Conservation (phyloP, 2,329 filamentous ascomycete species). For the Periconia digitata region DNA sequence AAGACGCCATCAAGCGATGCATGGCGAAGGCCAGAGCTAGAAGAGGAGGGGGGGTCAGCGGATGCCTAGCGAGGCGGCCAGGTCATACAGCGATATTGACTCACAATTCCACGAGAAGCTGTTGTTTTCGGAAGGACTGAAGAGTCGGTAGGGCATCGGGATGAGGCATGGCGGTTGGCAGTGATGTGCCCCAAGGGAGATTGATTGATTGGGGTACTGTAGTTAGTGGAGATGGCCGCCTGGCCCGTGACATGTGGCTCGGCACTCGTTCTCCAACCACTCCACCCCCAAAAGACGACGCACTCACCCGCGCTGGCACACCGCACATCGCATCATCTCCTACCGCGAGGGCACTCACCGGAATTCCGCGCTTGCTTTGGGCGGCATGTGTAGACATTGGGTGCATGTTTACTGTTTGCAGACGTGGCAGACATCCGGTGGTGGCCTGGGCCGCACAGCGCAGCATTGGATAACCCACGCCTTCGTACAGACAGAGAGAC, state of each 20-base stretch:
- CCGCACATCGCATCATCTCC: not conserved
- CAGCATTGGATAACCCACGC: too few relatives aligned
- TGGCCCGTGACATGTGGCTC: too few relatives aligned
- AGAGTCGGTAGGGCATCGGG: constrained; percentile 27
- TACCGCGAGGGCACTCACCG: not conserved
- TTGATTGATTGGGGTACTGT: not conserved
- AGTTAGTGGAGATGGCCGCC: not conserved
- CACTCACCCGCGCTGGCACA: not conserved
- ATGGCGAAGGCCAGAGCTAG: constrained; percentile 76
- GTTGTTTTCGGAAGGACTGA: constrained; percentile 67
- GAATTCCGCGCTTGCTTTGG: not conserved
- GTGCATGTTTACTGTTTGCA: too few relatives aligned
- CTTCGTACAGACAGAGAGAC: too few relatives aligned
- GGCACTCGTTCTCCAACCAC: too few relatives aligned
- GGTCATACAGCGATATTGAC: too few relatives aligned
- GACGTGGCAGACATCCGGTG: not conserved
- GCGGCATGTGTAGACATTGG: too few relatives aligned
- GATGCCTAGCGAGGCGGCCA: constrained; percentile 13
- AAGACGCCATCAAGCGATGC: constrained; percentile 85
- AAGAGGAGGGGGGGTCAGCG: constrained; percentile 29
- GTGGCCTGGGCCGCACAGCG: too few relatives aligned
- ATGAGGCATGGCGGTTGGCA: constrained; percentile 23
- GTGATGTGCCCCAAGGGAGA: not conserved
- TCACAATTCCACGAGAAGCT: constrained; percentile 81
- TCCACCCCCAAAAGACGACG: too few relatives aligned